These are phyloP conservation scores for Lodderomyces oxycetoniae DNA, from an alignment of 1,139 yeast species.

Conservation along the genomic window DNA sequence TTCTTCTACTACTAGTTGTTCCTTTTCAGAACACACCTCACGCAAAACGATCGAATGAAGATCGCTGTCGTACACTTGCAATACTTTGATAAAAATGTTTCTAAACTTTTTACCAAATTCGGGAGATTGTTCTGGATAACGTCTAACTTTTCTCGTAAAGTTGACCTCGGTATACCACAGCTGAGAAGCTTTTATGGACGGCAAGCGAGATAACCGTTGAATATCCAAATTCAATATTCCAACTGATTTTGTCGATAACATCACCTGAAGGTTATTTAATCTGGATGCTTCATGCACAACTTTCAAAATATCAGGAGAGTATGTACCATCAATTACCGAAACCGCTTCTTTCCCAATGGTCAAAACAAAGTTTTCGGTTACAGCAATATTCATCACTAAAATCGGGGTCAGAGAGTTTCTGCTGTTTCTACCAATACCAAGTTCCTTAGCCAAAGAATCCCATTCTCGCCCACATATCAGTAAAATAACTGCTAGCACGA, in stretches of 20 bases:
- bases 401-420: neutral
- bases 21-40: too few relatives aligned
- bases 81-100: too few relatives aligned
- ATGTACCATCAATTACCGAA: neutral
- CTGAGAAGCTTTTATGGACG: too few relatives aligned
- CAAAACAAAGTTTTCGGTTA: neutral
- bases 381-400: neutral
- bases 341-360: neutral
- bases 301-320: neutral
- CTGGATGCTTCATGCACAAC: conserved; percentile 1
- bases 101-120: too few relatives aligned
- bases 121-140: too few relatives aligned
- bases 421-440: neutral
- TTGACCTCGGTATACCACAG: too few relatives aligned
- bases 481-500: conserved; percentile 3
- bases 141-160: too few relatives aligned
- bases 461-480: neutral
- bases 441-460: neutral
- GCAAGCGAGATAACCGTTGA: too few relatives aligned
- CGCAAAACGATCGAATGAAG: neutral
- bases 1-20: neutral
- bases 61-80: too few relatives aligned
- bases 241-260: too few relatives aligned
- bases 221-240: neutral
- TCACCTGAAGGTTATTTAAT: too few relatives aligned